Conservation (phyloP, 208 protist genomes). For the Trypanosoma scelopori region DNA sequence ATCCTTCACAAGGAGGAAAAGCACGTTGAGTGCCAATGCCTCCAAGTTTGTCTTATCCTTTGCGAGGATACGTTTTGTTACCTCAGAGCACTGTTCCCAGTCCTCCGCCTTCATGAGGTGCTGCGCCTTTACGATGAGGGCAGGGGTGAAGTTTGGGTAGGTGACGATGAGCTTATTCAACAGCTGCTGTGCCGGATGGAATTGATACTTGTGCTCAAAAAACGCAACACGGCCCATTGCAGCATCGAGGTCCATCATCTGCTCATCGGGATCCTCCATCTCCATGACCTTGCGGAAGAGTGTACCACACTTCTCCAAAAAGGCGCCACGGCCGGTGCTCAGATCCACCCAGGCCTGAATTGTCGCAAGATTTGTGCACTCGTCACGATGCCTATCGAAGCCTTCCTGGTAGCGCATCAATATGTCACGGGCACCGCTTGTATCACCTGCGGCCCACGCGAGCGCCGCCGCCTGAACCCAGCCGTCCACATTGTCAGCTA, state of each 20-base stretch:
- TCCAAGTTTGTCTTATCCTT: slow-evolving; percentile 81
- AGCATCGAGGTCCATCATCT: slow-evolving; percentile 71
- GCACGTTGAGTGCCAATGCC: slow-evolving; percentile 63
- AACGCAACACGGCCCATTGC: slow-evolving; percentile 82
- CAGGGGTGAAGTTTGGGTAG: slow-evolving; percentile 60
- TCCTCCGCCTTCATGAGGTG: slow-evolving; percentile 90
- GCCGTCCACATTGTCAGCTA: slow-evolving; percentile 25
- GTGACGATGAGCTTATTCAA: slow-evolving; percentile 80
- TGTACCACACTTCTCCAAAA: slow-evolving; percentile 81
- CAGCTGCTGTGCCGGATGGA: slow-evolving; percentile 72
- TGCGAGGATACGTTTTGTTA: slow-evolving; percentile 73
- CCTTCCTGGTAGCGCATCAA: slow-evolving; percentile 28
- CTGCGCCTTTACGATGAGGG: slow-evolving; percentile 78
- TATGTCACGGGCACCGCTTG: slow-evolving; percentile 63
- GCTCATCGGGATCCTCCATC: slow-evolving; percentile 36
- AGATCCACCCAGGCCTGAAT: slow-evolving; percentile 88
- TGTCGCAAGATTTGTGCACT: slow-evolving; percentile 78
- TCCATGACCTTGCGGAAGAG: slow-evolving; percentile 74
- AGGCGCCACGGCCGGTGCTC: slow-evolving; percentile 67
- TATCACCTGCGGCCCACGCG: slow-evolving; percentile 64
- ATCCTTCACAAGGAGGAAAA: slow-evolving; percentile 85
- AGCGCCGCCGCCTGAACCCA: slow-evolving; percentile 71
- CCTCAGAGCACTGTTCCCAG: slow-evolving; percentile 92
- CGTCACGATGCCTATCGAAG: slow-evolving; percentile 56
- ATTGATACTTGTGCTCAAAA: slow-evolving; percentile 83